Evolutionary conservation across 2,329 filamentous ascomycete genomes (phyloP), one percentile per base, ranked within the genome.

Genomic region (Penicillium sp.): DNA sequence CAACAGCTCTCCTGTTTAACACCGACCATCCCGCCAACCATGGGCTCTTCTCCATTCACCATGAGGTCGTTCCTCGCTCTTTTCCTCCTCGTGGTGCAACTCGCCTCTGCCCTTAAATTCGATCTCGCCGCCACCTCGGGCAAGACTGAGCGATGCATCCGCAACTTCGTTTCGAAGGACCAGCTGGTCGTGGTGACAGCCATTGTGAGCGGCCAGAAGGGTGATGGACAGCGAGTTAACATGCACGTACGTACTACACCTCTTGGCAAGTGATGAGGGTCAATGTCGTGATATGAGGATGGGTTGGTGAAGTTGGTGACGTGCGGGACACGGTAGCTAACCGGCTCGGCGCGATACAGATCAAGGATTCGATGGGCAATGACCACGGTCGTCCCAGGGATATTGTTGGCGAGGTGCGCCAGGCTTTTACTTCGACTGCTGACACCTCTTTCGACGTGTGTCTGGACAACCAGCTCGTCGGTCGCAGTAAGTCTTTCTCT

Each of bases 391-490:
- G 88, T 64, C 92, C 95, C 57, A 94, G 91, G 81, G 93, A 99
- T 75, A 88, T 98, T 63, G 91, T 89, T 17, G 95, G 95, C 79
- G 93, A 97, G 82, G 91, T 91, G 78, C 88, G 94, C 76, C 93
- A 93, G 77, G 92, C 94, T 55, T 99, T 99, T 78, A 98, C 94
- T 53, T 92, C 93, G 40, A 91, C 95, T 77, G 89, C 89, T 56
- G 93, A 98, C 79, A 91, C 92, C 37, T 91, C 92, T 10, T 97
- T 99, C 75, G 94, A 98, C 74, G 92, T 99, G 56, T 99, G 94
- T 85, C 96, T 97, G 76, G 91, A 96, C 80, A 98, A 97, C 79
- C 79, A 89, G 72, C 83, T 93, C 66, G 86, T 86, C 53, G 85
- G 77, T 37, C 75, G 86, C 69, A 81, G 91, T 94, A 86, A 68